These are phyloP conservation scores for Starmerella potacharoeniae DNA, from an alignment of 805 yeast species.

Conservation along the genomic window DNA sequence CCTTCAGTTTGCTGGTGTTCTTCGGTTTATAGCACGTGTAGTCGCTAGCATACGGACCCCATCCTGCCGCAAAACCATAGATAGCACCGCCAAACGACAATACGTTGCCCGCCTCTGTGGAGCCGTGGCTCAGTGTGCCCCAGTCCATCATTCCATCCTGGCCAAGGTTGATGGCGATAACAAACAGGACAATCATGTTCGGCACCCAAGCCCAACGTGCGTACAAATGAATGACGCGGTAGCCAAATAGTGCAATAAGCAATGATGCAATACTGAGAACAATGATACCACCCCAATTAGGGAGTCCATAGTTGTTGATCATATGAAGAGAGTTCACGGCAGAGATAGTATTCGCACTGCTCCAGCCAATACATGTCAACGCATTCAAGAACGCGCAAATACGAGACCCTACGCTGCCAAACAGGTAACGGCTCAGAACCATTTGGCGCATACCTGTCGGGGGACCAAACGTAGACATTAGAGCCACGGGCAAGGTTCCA, in stretches of 20 bases:
- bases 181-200: slow-evolving; percentile 57
- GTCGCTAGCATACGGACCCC: slow-evolving; percentile 89
- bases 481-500: slow-evolving; percentile 73
- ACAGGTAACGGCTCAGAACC: slow-evolving; percentile 63
- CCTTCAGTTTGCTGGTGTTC: slow-evolving; percentile 44
- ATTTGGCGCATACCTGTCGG: slow-evolving; percentile 80
- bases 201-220: slow-evolving; percentile 89
- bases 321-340: slow-evolving; percentile 74
- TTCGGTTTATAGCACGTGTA: slow-evolving; percentile 79
- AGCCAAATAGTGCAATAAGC: slow-evolving; percentile 71
- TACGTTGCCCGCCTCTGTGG: slow-evolving; percentile 60
- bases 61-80: slow-evolving; percentile 85
- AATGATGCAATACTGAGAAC: slow-evolving; percentile 56
- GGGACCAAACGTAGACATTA: slow-evolving; percentile 72
- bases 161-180: slow-evolving; percentile 65
- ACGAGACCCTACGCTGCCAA: slow-evolving; percentile 66
- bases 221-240: slow-evolving; percentile 62
- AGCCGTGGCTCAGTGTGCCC: slow-evolving; percentile 46
- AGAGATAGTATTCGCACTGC: slow-evolving; percentile 82
- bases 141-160: slow-evolving; percentile 47
- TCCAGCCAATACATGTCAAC: slow-evolving; percentile 90
- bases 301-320: slow-evolving; percentile 51
- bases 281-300: slow-evolving; percentile 86
- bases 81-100: slow-evolving; percentile 72
- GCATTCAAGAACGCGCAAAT: slow-evolving; percentile 66